Evolutionary conservation across 108 stramenopile species (phyloP).

Genomic region (Cyclotella atomus): DNA sequence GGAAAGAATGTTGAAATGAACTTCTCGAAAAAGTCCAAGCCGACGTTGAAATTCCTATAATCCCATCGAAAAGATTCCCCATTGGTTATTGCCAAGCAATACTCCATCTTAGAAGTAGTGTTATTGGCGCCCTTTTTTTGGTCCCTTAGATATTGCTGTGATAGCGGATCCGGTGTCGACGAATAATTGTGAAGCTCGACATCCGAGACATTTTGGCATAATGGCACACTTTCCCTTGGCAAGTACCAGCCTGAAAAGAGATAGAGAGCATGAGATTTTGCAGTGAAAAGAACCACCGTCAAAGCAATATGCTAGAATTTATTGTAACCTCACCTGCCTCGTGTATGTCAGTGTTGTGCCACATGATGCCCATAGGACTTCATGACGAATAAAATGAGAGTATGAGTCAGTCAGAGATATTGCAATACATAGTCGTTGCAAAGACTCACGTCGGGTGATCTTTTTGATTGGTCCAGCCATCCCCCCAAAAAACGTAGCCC

Average conservation of each 20-base stretch:
- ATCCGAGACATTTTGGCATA: constrained; percentile 6
- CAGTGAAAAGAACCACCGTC: constrained; percentile 1
- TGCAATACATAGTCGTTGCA: not conserved
- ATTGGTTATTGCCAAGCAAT: not conserved
- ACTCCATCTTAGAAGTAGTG: constrained; percentile 14
- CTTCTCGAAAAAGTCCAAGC: not conserved
- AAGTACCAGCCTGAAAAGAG: constrained; percentile 3
- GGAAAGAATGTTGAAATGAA: constrained; percentile 3
- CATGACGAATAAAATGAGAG: not conserved
- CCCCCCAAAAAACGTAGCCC: constrained; percentile 1
- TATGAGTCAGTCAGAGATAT: not conserved
- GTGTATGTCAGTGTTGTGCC: constrained; percentile 19
- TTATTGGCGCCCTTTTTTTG: not conserved
- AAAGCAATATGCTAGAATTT: too few species aligned
- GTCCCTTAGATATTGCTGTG: not conserved
- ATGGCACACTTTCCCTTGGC: constrained; percentile 4
- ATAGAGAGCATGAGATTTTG: too few species aligned
- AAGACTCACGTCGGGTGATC: constrained; percentile 19
- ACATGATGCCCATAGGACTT: constrained; percentile 22
- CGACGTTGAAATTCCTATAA: constrained; percentile 17
- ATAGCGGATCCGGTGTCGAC: not conserved
- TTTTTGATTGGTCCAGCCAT: constrained; percentile 18
- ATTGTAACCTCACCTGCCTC: too few species aligned
- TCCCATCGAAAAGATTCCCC: not conserved
- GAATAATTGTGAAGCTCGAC: constrained; percentile 13